Evolutionary conservation across 2,329 filamentous ascomycete genomes (phyloP).

Genomic region (Amesomyces nigricolor): DNA sequence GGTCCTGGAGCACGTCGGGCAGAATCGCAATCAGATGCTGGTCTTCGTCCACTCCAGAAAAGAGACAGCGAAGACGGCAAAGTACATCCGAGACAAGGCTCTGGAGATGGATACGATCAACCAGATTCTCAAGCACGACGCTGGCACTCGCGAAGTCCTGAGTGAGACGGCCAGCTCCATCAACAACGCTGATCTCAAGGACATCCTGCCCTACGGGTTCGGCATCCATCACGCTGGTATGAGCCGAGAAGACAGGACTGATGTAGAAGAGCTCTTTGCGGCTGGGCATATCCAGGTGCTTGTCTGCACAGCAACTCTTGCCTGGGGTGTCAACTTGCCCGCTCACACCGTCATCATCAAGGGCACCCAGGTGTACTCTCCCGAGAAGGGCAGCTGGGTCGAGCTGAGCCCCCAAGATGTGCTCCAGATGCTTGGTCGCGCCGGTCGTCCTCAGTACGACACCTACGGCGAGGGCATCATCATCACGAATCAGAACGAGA

Average conservation of each 20-base stretch:
- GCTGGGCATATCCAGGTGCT: slow-evolving; percentile 90
- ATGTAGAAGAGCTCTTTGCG: slow-evolving; percentile 90
- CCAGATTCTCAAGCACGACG: slow-evolving; percentile 88
- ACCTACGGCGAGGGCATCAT: slow-evolving; percentile 98
- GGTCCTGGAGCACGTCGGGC: slow-evolving; percentile 90
- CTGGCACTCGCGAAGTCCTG: slow-evolving; percentile 82
- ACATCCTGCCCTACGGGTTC: slow-evolving; percentile 90
- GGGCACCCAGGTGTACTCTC: slow-evolving; percentile 95
- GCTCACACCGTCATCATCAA: slow-evolving; percentile 99
- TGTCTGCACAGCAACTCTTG: slow-evolving; percentile 94
- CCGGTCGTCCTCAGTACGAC: slow-evolving; percentile 92
- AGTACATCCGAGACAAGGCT: slow-evolving; percentile 93
- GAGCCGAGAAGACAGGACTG: slow-evolving; percentile 88
- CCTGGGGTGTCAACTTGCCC: slow-evolving; percentile 97
- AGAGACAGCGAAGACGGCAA: slow-evolving; percentile 95
- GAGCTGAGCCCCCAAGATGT: slow-evolving; percentile 97
- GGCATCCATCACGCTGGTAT: slow-evolving; percentile 98
- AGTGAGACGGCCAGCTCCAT: slow-evolving; percentile 78
- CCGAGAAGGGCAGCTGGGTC: slow-evolving; percentile 97
- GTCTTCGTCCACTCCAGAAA: slow-evolving; percentile 98
- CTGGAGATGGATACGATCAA: slow-evolving; percentile 96
- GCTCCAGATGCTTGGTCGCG: slow-evolving; percentile 96
- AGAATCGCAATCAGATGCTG: slow-evolving; percentile 92
- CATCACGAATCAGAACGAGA: slow-evolving; percentile 89
- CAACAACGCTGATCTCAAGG: slow-evolving; percentile 83